Base-by-base conservation (phyloP, 805 yeast genomes). In the Candida loeiensis region DNA sequence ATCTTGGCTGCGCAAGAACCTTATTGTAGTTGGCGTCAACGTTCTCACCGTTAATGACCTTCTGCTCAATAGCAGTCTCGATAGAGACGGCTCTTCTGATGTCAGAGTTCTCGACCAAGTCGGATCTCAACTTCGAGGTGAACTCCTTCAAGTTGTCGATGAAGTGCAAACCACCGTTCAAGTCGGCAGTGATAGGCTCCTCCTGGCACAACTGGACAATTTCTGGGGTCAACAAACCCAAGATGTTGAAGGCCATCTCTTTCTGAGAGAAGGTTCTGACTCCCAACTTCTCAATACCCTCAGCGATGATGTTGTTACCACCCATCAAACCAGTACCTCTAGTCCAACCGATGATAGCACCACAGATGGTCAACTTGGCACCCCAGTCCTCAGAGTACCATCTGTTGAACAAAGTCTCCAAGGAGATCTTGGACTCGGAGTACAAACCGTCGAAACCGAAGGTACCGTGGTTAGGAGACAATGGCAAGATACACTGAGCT, bases 271-370 rank as follows among this genome's bases (percentile, higher is more conserved):
- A 93, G 32, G 99, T 93, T 71, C 98, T 85, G 36, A 93, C 97
- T 57, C 99, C 98, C 45, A 85, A 73, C 61, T 80, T 79, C 72
- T 93, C 99, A 59, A 93, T 86, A 53, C 97, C 97, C 71, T 90
- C 96, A 46, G 99, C 96, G 64, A 93, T 87, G 62, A 88, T 84
- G 73, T 93, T 93, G 77, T 93, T 93, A 54, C 83, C 97, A 58
- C 89, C 77, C 99, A 93, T 93, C 61, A 93, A 81, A 60, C 99
- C 99, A 45, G 99, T 93, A 68, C 99, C 99, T 77, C 99, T 87
- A 49, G 99, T 93, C 99, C 99, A 93, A 63, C 99, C 99, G 66
- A 93, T 93, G 51, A 93, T 78, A 34, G 99, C 97, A 75, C 99
- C 99, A 68, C 97, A 90, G 45, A 93, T 74, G 44, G 98, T 93